Conservation (phyloP, 176 grass and related monocot species). For the Musa acuminata region DNA sequence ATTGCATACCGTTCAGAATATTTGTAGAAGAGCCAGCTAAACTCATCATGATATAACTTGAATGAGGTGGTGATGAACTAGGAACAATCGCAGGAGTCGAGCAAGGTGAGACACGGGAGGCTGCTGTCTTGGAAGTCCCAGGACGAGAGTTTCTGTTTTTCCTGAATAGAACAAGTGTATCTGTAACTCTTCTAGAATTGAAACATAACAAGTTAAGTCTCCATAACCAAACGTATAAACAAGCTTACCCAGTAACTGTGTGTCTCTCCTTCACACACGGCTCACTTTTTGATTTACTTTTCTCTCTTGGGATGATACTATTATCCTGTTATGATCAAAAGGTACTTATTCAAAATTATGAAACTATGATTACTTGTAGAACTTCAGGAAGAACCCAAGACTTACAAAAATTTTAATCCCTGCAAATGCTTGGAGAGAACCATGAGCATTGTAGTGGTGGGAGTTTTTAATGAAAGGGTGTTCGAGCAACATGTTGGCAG, state of each 20-base stretch:
- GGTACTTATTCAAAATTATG: background rate
- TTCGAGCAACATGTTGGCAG: constrained; percentile 53
- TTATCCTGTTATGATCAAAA: background rate
- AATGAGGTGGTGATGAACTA: background rate
- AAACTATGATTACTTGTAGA: background rate
- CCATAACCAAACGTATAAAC: background rate
- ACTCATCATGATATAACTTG: background rate
- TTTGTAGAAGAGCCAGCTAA: background rate
- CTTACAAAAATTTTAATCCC: constrained; percentile 59
- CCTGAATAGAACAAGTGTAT: background rate
- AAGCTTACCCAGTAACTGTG: constrained; percentile 6
- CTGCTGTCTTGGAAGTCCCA: constrained; percentile 10
- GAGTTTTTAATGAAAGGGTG: constrained; percentile 48
- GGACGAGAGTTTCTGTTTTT: background rate
- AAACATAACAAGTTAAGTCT: background rate
- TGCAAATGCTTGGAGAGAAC: constrained; percentile 31
- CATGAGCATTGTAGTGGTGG: constrained; percentile 38
- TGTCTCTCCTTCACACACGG: background rate
- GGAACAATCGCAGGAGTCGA: background rate
- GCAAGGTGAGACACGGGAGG: background rate
- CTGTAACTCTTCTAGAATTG: background rate
- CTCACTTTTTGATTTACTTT: constrained; percentile 10
- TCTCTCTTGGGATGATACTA: background rate
- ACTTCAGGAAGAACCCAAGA: background rate
- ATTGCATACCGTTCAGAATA: constrained; percentile 1